Percentiles rank a stretch among this genome's conserved stretches.
phyloP scores from a whole-genome alignment of 352 stramenopile species.

The Thalassiosira mediterranea region DNA sequence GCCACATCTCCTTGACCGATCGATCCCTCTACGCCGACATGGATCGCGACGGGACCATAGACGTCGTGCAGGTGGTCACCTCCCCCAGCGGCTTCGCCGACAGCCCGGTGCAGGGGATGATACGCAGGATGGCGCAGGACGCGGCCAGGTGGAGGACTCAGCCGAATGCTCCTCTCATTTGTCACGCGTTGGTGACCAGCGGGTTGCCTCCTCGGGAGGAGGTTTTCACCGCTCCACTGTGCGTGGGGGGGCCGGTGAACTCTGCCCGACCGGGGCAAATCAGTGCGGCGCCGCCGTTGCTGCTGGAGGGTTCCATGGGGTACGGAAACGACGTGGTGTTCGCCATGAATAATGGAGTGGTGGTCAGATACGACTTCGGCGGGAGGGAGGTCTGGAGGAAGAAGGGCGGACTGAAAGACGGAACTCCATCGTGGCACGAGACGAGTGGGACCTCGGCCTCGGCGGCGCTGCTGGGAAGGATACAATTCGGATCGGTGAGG shows the following conservation, averaged over 20 bases:
- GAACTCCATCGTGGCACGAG: constrained; percentile 46
- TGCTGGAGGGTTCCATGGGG: constrained; percentile 62
- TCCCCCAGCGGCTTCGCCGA: constrained; percentile 35
- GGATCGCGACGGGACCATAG: constrained; percentile 73
- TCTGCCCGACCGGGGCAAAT: constrained; percentile 20
- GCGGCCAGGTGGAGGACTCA: constrained; percentile 7
- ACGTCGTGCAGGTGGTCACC: constrained; percentile 72
- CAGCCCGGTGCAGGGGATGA: constrained; percentile 40
- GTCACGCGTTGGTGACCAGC: constrained; percentile 70
- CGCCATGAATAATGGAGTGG: constrained; percentile 76
- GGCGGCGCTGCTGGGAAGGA: constrained; percentile 45
- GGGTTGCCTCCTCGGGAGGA: constrained; percentile 76
- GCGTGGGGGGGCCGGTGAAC: constrained; percentile 36
- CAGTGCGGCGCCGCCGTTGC: constrained; percentile 56
- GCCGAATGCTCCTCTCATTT: constrained; percentile 50
- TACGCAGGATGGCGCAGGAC: constrained; percentile 38
- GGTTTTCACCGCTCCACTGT: constrained; percentile 75
- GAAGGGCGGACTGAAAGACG: constrained; percentile 47
- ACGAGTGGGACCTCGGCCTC: not conserved
- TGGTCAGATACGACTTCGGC: constrained; percentile 68
- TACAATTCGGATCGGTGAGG: constrained; percentile 53
- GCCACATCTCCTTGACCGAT: constrained; percentile 74
- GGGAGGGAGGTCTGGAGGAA: constrained; percentile 60
- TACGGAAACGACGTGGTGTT: constrained; percentile 76
- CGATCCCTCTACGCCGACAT: constrained; percentile 78